phyloP scores from a whole-genome alignment of 345 rosid genomes.

The Xanthoceras sorbifolium region DNA sequence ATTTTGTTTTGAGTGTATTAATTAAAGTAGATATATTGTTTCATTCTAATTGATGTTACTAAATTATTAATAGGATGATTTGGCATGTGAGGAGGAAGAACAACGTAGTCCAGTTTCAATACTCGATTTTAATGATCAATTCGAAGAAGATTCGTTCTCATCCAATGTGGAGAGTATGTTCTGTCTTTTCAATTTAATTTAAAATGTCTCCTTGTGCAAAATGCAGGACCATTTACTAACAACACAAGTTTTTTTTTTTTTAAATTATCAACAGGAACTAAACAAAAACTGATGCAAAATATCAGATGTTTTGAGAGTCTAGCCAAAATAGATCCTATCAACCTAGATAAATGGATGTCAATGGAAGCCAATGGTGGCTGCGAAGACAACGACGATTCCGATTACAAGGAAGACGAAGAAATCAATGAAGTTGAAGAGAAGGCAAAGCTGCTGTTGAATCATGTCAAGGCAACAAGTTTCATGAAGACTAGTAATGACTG shows the following conservation, averaged over 20 bases:
- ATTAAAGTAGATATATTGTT: not conserved
- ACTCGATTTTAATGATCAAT: slow-evolving; percentile 44
- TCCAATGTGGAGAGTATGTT: slow-evolving; percentile 46
- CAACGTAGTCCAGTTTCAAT: slow-evolving; percentile 56
- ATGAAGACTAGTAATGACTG: slow-evolving; percentile 20
- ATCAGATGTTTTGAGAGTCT: slow-evolving; percentile 36
- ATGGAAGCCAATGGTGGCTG: slow-evolving; percentile 23
- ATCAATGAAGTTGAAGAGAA: slow-evolving; percentile 37
- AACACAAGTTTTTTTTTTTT: too few species aligned
- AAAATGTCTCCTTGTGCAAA: not conserved
- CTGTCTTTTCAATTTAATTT: slow-evolving; percentile 19
- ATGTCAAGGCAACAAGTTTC: slow-evolving; percentile 38
- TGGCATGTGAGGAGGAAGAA: slow-evolving; percentile 39
- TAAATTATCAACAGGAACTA: slow-evolving; percentile 30
- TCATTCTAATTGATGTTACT: slow-evolving; percentile 7
- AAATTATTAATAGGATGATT: slow-evolving; percentile 39
- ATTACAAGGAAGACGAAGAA: slow-evolving; percentile 34
- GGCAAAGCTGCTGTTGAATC: slow-evolving; percentile 43
- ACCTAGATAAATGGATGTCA: slow-evolving; percentile 39
- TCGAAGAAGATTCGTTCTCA: slow-evolving; percentile 41
- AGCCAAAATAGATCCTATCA: slow-evolving; percentile 35
- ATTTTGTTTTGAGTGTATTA: too few species aligned
- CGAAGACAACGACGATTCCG: slow-evolving; percentile 24
- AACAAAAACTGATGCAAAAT: slow-evolving; percentile 41
- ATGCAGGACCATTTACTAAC: not conserved